phyloP scores from a whole-genome alignment of 352 stramenopile genomes.

The Globisporangium paddicum region DNA sequence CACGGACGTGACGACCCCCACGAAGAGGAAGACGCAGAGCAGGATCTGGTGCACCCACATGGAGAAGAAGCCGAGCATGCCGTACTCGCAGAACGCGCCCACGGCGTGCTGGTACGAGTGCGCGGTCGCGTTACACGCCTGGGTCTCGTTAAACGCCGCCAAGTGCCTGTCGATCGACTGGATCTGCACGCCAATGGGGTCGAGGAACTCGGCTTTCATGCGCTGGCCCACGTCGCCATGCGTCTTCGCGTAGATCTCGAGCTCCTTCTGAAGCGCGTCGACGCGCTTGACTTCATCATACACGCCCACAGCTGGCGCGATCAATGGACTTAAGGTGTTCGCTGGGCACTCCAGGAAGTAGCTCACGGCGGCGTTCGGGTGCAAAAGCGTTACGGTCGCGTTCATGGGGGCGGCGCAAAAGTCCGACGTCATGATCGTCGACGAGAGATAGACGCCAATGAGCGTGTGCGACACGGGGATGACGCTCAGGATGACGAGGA shows the following conservation, averaged over 20 bases:
- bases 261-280: slow-evolving; percentile 32
- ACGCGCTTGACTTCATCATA: slow-evolving; percentile 26
- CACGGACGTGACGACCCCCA: slow-evolving; percentile 63
- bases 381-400: slow-evolving; percentile 55
- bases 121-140: slow-evolving; percentile 47
- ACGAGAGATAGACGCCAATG: slow-evolving; percentile 72
- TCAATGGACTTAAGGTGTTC: slow-evolving; percentile 52
- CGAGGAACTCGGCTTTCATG: slow-evolving; percentile 72
- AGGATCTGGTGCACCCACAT: slow-evolving; percentile 86
- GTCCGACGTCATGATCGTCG: slow-evolving; percentile 77
- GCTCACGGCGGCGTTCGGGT: slow-evolving; percentile 33
- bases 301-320: slow-evolving; percentile 24
- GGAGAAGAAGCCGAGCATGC: slow-evolving; percentile 78
- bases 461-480: slow-evolving; percentile 78
- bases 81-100: slow-evolving; percentile 68
- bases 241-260: slow-evolving; percentile 44
- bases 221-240: slow-evolving; percentile 44
- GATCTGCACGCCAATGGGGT: slow-evolving; percentile 59
- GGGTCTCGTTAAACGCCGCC: slow-evolving; percentile 31
- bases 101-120: slow-evolving; percentile 41
- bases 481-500: slow-evolving; percentile 70
- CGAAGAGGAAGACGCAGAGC: slow-evolving; percentile 71
- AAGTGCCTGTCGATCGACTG: slow-evolving; percentile 22
- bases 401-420: slow-evolving; percentile 71
- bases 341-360: slow-evolving; percentile 65